Percentiles rank a stretch among this genome's conserved stretches.
These are phyloP conservation scores for Chaetomium sp. DNA, from an alignment of 2,329 filamentous ascomycete species.

Conservation along the genomic window DNA sequence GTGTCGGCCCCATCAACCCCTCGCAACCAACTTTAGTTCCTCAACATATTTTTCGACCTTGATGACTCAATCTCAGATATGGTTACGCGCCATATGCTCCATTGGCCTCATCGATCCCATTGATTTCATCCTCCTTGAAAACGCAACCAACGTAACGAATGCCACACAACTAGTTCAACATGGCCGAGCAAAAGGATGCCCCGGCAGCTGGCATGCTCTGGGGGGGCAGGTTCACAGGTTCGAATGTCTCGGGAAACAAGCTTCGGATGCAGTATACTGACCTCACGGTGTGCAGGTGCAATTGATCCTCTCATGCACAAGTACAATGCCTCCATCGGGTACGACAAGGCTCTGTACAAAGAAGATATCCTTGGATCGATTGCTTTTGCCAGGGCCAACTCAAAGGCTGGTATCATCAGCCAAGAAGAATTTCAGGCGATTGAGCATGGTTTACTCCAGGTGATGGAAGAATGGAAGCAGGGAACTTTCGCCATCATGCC, in stretches of 20 bases:
- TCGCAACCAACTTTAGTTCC: background rate
- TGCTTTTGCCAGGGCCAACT: background rate
- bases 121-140: too few relatives aligned
- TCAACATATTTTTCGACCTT: background rate
- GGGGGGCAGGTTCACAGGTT: background rate
- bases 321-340: background rate
- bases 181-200: conserved; percentile 1
- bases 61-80: background rate
- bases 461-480: background rate
- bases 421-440: background rate
- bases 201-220: conserved; percentile 3
- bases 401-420: background rate
- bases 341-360: conserved; percentile 1
- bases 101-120: too few relatives aligned
- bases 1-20: too few relatives aligned
- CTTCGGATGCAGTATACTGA: background rate
- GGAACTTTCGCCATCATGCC: background rate
- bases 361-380: background rate
- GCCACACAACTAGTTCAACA: background rate
- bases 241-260: conserved; percentile 2
- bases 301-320: background rate
- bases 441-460: background rate
- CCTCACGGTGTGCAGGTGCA: background rate
- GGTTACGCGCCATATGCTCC: background rate
- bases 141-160: too few relatives aligned